These are phyloP conservation scores for Amylocarpus encephaloides DNA, from an alignment of 2,329 filamentous ascomycete genomes.

Conservation along the genomic window DNA sequence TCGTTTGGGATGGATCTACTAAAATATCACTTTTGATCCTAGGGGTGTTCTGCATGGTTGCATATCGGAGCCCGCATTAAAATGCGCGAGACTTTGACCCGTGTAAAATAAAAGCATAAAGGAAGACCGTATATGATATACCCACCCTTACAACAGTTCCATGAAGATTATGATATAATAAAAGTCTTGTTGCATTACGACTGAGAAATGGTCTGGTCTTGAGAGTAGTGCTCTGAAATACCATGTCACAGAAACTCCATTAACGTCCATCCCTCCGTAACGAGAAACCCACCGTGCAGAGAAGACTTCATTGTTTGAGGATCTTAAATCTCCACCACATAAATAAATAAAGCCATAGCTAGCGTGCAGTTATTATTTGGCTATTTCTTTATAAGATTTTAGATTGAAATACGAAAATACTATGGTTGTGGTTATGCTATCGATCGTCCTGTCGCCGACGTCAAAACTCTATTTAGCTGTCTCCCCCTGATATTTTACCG, in stretches of 20 bases:
- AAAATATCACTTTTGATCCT: background rate
- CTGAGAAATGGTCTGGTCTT: no score
- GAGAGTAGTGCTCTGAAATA: no score
- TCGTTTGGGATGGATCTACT: conserved; percentile 3
- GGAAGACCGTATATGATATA: background rate
- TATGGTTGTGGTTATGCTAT: background rate
- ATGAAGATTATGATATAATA: no score
- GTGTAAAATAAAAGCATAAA: conserved; percentile 17
- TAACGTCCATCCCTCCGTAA: background rate
- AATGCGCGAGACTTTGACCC: background rate
- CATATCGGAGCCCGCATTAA: background rate
- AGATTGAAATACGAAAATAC: background rate
- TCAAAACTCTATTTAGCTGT: background rate
- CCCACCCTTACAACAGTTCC: no score
- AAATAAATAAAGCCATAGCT: background rate
- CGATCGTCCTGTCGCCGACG: background rate
- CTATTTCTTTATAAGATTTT: background rate
- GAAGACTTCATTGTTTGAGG: background rate
- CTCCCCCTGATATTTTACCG: no score
- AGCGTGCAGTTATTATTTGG: background rate
- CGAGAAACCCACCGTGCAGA: background rate
- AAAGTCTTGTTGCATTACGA: no score
- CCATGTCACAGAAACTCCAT: no score
- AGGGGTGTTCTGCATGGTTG: conserved; percentile 9
- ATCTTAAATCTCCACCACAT: background rate